Base-by-base conservation (phyloP, 148 eudicot species). In the Vaccinium vitisidaea region DNA sequence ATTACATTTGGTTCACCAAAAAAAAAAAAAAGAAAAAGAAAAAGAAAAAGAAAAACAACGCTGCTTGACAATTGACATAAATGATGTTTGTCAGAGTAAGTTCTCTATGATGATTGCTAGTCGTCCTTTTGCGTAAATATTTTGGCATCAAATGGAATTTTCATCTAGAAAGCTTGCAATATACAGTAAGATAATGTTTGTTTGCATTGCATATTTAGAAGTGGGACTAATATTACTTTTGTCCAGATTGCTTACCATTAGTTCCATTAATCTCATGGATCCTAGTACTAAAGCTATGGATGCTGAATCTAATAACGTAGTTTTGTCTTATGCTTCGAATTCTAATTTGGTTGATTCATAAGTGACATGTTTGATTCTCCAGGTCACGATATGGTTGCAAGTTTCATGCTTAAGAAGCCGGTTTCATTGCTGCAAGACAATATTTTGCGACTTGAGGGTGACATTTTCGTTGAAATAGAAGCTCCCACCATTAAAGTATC, bases 331-430 rank as follows among this genome's bases (percentile, higher is more conserved):
- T 16, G 54, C 43, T 30, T 46, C 30, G 56, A 32, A 14, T 53
- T 70, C 43, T 75, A 30, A 18, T 61, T 36, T 25, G 21, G 36
- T 81, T 79, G 50, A 79, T 54, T 7, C 39, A 2, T 48, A 30
- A 61, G 5, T 82, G 81, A 53, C 58, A 25, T 23, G 48, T 80
- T 75, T 74, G 69, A 48, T 69, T 83, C 67, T 84, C 84, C 86
- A 97, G 99, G 92, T 85, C 93, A 94, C 86, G 89, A 88, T 73
- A 92, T 97, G 76, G 98, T 97, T 54, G 99, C 98, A 75, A 88
- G 92, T 79, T 97, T 97, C 84, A 87, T 81, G 92, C 87, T 97
- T 86, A 82, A 81, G 61, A 94, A 91, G 89, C 91, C 98, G 46
- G 85, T 84, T 79, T 91, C 96, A 36, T 86, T 86, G 55, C 88